phyloP scores from a whole-genome alignment of 164 flowering plant genomes.

The Vitis amurensis region DNA sequence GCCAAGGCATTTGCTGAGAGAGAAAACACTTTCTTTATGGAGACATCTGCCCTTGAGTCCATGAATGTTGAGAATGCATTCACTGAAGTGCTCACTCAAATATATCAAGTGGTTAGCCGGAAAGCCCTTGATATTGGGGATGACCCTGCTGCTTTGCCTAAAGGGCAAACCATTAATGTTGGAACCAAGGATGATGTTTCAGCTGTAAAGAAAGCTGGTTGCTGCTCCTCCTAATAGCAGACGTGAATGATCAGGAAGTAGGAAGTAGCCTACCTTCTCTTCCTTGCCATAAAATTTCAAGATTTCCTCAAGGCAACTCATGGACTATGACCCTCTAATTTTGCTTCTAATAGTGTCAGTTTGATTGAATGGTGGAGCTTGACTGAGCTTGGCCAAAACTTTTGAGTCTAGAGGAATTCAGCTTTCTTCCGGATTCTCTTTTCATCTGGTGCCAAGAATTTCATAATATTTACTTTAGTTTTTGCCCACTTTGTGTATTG shows the following conservation, averaged over 20 bases:
- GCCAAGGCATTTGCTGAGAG: conserved; percentile 56
- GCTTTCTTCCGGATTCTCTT: background rate
- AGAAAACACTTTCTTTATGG: conserved; percentile 58
- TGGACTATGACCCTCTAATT: background rate
- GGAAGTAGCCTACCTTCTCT: background rate
- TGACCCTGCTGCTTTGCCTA: conserved; percentile 44
- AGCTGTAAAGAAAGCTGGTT: conserved; percentile 39
- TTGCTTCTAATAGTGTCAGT: background rate
- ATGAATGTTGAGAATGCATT: conserved; percentile 67
- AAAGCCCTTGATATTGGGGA: conserved; percentile 45
- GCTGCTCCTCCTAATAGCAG: conserved; percentile 33
- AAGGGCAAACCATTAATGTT: conserved; percentile 46
- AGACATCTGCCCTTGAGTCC: conserved; percentile 75
- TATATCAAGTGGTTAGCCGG: conserved; percentile 42
- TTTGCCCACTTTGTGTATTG: background rate
- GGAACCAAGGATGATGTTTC: conserved; percentile 54
- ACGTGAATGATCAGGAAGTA: background rate
- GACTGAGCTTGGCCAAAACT: background rate
- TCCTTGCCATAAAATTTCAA: background rate
- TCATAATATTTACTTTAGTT: background rate
- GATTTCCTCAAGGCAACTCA: background rate
- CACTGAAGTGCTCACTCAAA: conserved; percentile 62
- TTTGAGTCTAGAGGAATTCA: background rate
- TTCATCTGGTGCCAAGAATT: background rate
- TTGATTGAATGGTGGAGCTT: background rate